Evolutionary conservation across 106 monocot species (phyloP), one percentile per base, ranked within the genome.

Genomic region (Apostasia ramifera): DNA sequence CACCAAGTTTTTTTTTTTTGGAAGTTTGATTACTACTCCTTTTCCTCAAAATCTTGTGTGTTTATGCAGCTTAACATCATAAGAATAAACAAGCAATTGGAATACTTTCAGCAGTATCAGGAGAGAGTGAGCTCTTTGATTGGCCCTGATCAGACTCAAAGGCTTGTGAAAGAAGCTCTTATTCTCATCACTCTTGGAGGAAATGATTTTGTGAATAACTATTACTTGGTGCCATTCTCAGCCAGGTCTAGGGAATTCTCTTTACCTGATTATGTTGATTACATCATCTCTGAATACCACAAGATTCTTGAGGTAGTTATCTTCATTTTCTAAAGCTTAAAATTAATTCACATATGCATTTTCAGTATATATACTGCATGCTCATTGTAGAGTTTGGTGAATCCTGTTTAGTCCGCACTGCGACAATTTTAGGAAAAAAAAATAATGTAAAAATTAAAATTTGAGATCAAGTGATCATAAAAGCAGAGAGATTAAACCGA

Each of bases 121-220:
- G 68, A 74, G 14, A 75, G 87, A 59, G 3, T 92, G 76, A 74
- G 74, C 50, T 57, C 67, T 10, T 11, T 92, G 45, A 57, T 88
- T 3, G 91, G 91, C 2, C 10, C 48, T 6, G 75, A 52, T 0
- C 55, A 63, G 59, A 64, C 85, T 5, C 75, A 68, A 53, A 61
- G 55, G 43, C 67, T 87, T 1, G 81, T 92, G 65, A 82, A 76
- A 40, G 5, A 69, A 11, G 80, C 86, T 1, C 86, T 90, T 2
- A 61, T 90, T 57, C 83, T 90, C 40, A 90, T 90, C 70, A 79
- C 86, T 11, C 86, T 90, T 8, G 90, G 90, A 5, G 90, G 90
- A 57, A 90, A 90, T 14, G 90, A 90, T 61, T 90, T 90, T 63
- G 90, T 90, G 40, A 90, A 90, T 79, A 90, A 90, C 73, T 90